A percentile compares a stretch with the other conserved stretches of the same genome.
Evolutionary conservation across 257 asterid species (phyloP).

Genomic region (Marsdenia floribunda): DNA sequence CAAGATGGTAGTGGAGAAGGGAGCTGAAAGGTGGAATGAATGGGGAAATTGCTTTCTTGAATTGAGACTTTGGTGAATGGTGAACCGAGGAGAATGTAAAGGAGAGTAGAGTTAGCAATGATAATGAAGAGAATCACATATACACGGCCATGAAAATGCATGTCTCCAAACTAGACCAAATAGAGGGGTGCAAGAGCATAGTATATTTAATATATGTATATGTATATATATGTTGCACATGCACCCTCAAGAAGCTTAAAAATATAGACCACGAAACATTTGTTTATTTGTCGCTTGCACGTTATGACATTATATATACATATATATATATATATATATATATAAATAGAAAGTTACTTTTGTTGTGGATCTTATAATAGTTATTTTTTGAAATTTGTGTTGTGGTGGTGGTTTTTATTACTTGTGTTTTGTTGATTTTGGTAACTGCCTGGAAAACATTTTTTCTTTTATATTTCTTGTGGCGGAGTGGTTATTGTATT

Average conservation of each 20-base stretch:
- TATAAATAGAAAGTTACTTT: not conserved
- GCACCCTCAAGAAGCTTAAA: not conserved
- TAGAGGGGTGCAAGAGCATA: not conserved
- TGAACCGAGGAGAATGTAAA: not conserved
- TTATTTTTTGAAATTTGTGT: not conserved
- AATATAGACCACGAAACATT: not conserved
- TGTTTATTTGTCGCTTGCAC: not conserved
- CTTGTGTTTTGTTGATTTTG: not conserved
- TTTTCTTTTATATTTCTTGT: not conserved
- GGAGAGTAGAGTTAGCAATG: not conserved
- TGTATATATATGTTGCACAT: too few relatives aligned
- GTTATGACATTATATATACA: not conserved
- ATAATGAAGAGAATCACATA: not conserved
- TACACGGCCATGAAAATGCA: not conserved
- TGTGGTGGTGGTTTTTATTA: too few relatives aligned
- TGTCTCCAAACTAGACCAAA: not conserved
- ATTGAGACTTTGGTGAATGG: constrained; percentile 5
- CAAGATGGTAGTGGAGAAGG: not conserved
- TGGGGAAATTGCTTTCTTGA: not conserved
- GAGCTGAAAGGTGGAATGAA: constrained; percentile 1
- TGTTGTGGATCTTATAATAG: not conserved
- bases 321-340: too few relatives aligned
- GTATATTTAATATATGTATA: not conserved
- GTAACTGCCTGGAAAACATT: not conserved
- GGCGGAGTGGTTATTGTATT: not conserved